A percentile compares a stretch with the other conserved stretches of the same genome.
phyloP scores from a whole-genome alignment of 768 basidiomycete genomes.

The Ramaria sp. region DNA sequence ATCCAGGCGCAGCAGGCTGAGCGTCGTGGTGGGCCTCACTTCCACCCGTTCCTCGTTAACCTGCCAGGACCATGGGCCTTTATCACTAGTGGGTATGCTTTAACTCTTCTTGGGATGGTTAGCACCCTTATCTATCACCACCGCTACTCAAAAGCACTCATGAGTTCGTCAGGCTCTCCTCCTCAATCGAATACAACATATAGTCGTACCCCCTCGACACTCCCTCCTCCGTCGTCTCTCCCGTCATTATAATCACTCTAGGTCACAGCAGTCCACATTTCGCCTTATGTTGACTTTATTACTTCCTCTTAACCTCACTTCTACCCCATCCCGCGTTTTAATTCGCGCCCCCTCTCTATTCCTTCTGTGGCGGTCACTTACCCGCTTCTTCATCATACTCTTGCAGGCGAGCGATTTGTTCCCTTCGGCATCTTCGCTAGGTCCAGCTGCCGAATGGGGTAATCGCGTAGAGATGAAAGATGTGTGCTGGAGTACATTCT shows the following conservation, averaged over 20 bases:
- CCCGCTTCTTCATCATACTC: conserved; percentile 47
- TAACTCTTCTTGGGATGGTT: conserved; percentile 59
- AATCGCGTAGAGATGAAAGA: conserved; percentile 42
- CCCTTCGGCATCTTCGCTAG: conserved; percentile 24
- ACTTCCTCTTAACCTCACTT: conserved; percentile 56
- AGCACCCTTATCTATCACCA: conserved; percentile 11
- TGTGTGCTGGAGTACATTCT: conserved; percentile 68
- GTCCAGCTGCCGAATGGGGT: conserved; percentile 33
- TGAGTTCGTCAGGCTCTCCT: conserved; percentile 42
- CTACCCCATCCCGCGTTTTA: conserved; percentile 43
- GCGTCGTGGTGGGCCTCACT: neutral
- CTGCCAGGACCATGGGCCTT: conserved; percentile 61
- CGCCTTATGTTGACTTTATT: conserved; percentile 25
- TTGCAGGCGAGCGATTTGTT: conserved; percentile 41
- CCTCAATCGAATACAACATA: conserved; percentile 67
- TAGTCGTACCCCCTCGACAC: conserved; percentile 54
- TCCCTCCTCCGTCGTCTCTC: conserved; percentile 18
- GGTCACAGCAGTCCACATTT: conserved; percentile 14
- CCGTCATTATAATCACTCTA: conserved; percentile 7
- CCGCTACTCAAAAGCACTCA: neutral
- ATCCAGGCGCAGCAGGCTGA: conserved; percentile 1
- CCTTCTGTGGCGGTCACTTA: conserved; percentile 42
- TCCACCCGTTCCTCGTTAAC: conserved; percentile 14
- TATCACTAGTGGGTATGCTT: conserved; percentile 61
- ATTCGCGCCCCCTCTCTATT: conserved; percentile 58